Evolutionary conservation across 176 grass and related monocot genomes (phyloP).

Genomic region (Coix lacrymajobi): DNA sequence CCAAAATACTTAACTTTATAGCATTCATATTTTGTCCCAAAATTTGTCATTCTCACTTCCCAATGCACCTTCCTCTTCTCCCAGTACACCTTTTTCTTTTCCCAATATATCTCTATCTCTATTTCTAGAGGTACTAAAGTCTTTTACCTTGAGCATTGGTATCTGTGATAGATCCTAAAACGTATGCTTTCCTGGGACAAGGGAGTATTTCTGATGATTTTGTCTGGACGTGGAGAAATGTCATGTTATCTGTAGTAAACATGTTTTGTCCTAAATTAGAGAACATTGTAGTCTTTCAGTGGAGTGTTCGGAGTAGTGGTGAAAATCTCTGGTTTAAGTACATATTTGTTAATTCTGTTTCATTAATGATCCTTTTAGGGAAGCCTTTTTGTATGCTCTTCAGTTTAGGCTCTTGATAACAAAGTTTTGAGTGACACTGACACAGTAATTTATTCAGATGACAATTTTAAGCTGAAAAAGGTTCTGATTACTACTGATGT

Average conservation of each 20-base stretch:
- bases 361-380: not conserved
- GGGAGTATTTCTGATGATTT: not conserved
- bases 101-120: too few species aligned
- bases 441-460: not conserved
- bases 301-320: not conserved
- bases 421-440: not conserved
- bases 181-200: too few species aligned
- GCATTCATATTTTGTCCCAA: too few species aligned
- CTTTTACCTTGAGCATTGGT: too few species aligned
- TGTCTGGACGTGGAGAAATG: not conserved
- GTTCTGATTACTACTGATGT: not conserved
- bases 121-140: too few species aligned
- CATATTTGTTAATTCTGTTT: not conserved
- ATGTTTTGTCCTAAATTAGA: conserved; percentile 2
- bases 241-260: not conserved
- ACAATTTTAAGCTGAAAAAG: not conserved
- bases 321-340: not conserved
- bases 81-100: too few species aligned
- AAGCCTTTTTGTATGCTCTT: not conserved
- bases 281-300: not conserved
- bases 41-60: too few species aligned
- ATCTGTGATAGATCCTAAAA: too few species aligned
- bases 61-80: too few species aligned
- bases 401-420: not conserved
- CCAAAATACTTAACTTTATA: too few species aligned